Evolutionary conservation across 768 basidiomycete genomes (phyloP), one percentile per base, ranked within the genome.

Genomic region (Tricholoma furcatifolium): DNA sequence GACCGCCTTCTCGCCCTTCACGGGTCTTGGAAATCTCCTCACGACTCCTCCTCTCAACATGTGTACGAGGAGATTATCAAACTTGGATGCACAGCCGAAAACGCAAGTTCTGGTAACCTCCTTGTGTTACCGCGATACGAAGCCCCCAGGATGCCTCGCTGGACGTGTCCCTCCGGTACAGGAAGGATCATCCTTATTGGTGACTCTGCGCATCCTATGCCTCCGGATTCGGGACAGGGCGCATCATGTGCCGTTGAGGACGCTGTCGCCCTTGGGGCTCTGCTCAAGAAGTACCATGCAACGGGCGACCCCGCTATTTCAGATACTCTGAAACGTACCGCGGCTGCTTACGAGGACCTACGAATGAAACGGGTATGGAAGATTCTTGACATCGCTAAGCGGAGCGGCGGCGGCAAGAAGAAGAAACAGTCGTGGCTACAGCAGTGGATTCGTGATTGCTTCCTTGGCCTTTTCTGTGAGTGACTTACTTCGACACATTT

Each of bases 151-250:
- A 65, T 73, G 23, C 71, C 73, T 6, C 61, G 52, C 34, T 74
- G 71, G 70, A 68, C 63, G 27, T 69, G 63, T 44, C 60, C 61
- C 15, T 64, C 66, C 5, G 57, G 63, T 7, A 47, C 57, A 2
- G 72, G 73, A 34, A 63, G 68, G 15, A 65, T 77, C 30, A 54
- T 77, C 9, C 67, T 77, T 3, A 50, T 76, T 15, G 76, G 76
- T 0, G 74, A 78, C 49, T 73, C 76, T 8, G 74, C 74, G 0
- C 76, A 77, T 47, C 65, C 70, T 23, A 73, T 76, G 69, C 74
- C 74, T 14, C 74, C 76, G 1, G 69, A 75, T 42, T 63, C 68
- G 2, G 72, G 74, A 1, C 76, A 77, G 44, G 74, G 73, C 12
- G 73, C 70, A 3, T 69, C 74, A 0, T 71, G 69, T 43, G 73